phyloP scores from a whole-genome alignment of 257 asterid species.

The Nemophila menziesii region DNA sequence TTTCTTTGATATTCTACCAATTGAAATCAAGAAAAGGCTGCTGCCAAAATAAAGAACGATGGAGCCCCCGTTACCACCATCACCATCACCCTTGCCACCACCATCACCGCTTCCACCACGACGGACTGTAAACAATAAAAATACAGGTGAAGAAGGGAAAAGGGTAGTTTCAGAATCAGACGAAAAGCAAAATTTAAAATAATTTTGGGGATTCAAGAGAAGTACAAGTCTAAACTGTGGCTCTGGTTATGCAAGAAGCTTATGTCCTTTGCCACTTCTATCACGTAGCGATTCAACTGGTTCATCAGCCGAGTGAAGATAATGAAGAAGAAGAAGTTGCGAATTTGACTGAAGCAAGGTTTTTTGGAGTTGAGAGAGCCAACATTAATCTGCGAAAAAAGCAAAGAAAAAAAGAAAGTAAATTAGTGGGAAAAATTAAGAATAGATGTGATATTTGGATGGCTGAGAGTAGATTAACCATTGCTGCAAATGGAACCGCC shows the following conservation, averaged over 20 bases:
- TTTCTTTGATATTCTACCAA: conserved; percentile 69
- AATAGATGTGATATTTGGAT: too few relatives aligned
- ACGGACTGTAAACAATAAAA: conserved; percentile 3
- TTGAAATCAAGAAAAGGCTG: conserved; percentile 44
- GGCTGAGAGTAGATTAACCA: too few relatives aligned
- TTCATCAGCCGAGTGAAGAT: too few relatives aligned
- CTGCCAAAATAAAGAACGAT: conserved; percentile 10
- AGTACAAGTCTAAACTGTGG: conserved; percentile 67
- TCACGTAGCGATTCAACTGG: conserved; percentile 73
- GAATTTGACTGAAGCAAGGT: too few relatives aligned
- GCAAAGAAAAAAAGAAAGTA: too few relatives aligned
- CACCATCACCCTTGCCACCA: conserved; percentile 5
- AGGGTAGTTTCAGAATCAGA: conserved; percentile 18
- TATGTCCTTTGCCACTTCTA: conserved; percentile 60
- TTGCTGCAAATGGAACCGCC: too few relatives aligned
- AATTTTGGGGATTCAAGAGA: conserved; percentile 60
- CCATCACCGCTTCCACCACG: conserved; percentile 8
- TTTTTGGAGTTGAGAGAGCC: too few relatives aligned
- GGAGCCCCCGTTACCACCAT: conserved; percentile 1
- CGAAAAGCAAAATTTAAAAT: conserved; percentile 34
- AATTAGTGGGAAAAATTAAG: too few relatives aligned
- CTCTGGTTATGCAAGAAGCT: conserved; percentile 49
- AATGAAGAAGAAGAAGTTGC: too few relatives aligned
- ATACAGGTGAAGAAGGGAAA: conserved; percentile 8
- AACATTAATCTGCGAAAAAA: too few relatives aligned